phyloP scores from a whole-genome alignment of 1,139 yeast species.

The Lipomyces yarrowii region DNA sequence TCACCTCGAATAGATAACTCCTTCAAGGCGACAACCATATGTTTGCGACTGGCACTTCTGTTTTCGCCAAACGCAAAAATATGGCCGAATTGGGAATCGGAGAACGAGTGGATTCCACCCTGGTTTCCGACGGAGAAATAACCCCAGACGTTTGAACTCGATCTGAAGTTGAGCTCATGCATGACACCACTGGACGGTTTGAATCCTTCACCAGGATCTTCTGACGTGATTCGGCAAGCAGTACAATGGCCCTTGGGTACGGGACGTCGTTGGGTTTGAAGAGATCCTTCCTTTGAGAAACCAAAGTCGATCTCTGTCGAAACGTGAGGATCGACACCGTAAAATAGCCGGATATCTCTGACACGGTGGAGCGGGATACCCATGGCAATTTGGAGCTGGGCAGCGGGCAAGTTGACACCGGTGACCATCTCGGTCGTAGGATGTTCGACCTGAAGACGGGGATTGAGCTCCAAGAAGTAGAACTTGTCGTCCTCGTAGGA shows the following conservation, averaged over 20 bases:
- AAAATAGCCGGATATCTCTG: slow-evolving; percentile 84
- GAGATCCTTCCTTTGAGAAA: slow-evolving; percentile 71
- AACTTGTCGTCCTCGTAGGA: slow-evolving; percentile 93
- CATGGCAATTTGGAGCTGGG: slow-evolving; percentile 98
- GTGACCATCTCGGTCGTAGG: slow-evolving; percentile 99
- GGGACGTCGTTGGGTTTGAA: slow-evolving; percentile 84
- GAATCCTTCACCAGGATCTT: slow-evolving; percentile 99
- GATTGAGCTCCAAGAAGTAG: slow-evolving; percentile 93
- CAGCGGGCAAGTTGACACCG: slow-evolving; percentile 96
- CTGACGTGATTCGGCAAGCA: slow-evolving; percentile 98
- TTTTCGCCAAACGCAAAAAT: slow-evolving; percentile 98
- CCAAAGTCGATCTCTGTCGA: slow-evolving; percentile 89
- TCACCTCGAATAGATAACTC: slow-evolving; percentile 97
- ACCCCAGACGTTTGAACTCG: slow-evolving; percentile 98
- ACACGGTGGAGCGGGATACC: slow-evolving; percentile 97
- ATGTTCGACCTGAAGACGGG: slow-evolving; percentile 98
- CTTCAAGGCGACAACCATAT: slow-evolving; percentile 97
- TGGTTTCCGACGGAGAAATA: slow-evolving; percentile 95
- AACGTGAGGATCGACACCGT: slow-evolving; percentile 95
- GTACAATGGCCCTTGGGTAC: slow-evolving; percentile 97
- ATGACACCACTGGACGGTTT: slow-evolving; percentile 97
- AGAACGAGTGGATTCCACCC: slow-evolving; percentile 95
- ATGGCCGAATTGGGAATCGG: slow-evolving; percentile 98
- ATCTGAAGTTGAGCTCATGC: slow-evolving; percentile 94
- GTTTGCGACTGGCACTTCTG: slow-evolving; percentile 95